Evolutionary conservation across 2,329 filamentous ascomycete genomes (phyloP).

Genomic region (Aspergillus jensenii): DNA sequence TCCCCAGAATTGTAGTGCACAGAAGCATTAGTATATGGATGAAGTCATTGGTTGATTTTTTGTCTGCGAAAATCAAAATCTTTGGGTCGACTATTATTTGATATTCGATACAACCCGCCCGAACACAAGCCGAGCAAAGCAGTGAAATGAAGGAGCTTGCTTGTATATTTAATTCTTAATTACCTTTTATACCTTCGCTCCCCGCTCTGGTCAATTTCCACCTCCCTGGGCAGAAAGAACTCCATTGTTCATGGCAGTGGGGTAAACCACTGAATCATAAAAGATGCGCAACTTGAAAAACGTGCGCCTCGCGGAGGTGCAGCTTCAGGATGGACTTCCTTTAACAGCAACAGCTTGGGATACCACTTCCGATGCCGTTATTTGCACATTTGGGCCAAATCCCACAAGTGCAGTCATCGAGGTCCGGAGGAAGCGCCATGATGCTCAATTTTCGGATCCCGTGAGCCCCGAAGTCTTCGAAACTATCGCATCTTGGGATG

Average conservation of each 20-base stretch:
- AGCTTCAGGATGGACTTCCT: constrained; percentile 57
- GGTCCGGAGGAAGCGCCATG: constrained; percentile 55
- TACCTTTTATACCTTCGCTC: constrained; percentile 5
- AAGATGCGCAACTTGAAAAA: constrained; percentile 86
- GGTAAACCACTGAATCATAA: constrained; percentile 33
- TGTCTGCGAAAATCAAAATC: constrained; percentile 40
- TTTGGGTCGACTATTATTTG: constrained; percentile 29
- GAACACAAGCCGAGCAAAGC: constrained; percentile 12
- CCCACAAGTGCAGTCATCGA: constrained; percentile 70
- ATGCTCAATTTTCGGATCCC: constrained; percentile 40
- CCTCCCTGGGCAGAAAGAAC: constrained; percentile 4
- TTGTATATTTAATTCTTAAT: neutral
- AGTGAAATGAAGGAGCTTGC: neutral
- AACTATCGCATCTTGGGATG: constrained; percentile 82
- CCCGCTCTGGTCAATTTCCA: neutral
- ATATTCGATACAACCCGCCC: constrained; percentile 17
- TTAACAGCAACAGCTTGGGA: constrained; percentile 86
- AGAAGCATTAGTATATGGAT: constrained; percentile 37
- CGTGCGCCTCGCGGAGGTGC: constrained; percentile 68
- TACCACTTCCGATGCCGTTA: constrained; percentile 69
- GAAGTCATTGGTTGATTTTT: constrained; percentile 44
- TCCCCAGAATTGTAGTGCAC: constrained; percentile 21
- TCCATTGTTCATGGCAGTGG: constrained; percentile 34
- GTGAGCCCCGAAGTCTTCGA: constrained; percentile 42
- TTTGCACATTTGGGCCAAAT: constrained; percentile 83